These are phyloP conservation scores for Cryphonectria naterciae DNA, from an alignment of 2,329 filamentous ascomycete genomes.

Conservation along the genomic window DNA sequence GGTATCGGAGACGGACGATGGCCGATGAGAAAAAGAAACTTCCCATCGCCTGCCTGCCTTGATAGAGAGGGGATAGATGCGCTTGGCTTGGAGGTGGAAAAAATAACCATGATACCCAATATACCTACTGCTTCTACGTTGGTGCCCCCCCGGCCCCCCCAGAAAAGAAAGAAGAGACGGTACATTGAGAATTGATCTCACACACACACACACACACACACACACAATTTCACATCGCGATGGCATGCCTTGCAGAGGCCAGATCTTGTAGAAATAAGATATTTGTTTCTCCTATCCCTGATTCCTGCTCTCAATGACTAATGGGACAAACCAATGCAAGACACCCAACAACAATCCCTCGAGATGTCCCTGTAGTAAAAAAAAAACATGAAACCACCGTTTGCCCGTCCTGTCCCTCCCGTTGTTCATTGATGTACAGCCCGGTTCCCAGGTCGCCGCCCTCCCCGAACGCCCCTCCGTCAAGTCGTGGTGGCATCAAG, in stretches of 20 bases:
- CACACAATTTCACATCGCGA: not conserved
- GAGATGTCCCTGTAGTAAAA: constrained; percentile 16
- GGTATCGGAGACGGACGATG: not conserved
- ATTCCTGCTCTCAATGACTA: not conserved
- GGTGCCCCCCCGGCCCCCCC: not conserved
- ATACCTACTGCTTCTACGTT: not conserved
- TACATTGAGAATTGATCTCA: not conserved
- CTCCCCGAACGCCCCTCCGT: constrained; percentile 16
- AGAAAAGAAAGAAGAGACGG: not conserved
- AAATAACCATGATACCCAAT: constrained; percentile 11
- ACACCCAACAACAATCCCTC: constrained; percentile 4
- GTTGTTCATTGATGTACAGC: constrained; percentile 12
- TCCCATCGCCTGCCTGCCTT: not conserved
- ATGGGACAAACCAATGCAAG: constrained; percentile 9
- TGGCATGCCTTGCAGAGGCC: not conserved
- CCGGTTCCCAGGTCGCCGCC: constrained; percentile 19
- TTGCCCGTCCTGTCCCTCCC: constrained; percentile 1
- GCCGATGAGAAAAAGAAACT: not conserved
- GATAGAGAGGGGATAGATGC: not conserved
- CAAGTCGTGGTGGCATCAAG: constrained; percentile 13
- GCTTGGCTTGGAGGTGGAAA: not conserved
- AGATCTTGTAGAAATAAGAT: not conserved
- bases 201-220: not conserved
- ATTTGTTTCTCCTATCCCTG: constrained; percentile 13
- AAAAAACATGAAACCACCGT: constrained; percentile 7